Conservation (phyloP, 192 early-diverging fungal genomes). For the Pilaira anomala region DNA sequence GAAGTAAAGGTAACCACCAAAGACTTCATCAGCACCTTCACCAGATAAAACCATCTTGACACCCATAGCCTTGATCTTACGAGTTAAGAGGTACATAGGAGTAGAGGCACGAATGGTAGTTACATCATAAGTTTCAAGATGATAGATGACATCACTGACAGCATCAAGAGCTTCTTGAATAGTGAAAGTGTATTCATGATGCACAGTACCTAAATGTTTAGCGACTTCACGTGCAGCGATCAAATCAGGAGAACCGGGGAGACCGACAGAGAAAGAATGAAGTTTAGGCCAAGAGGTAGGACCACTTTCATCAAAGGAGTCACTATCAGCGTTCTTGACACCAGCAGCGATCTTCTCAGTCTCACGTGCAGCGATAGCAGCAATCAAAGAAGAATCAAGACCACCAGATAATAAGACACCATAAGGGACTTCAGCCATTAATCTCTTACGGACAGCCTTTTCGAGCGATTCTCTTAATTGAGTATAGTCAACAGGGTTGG, state of each 20-base stretch:
- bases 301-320: constrained; percentile 62
- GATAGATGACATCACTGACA: constrained; percentile 91
- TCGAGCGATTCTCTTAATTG: constrained; percentile 78
- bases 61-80: constrained; percentile 97
- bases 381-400: constrained; percentile 93
- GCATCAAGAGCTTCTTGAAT: constrained; percentile 96
- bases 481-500: constrained; percentile 60
- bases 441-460: constrained; percentile 87
- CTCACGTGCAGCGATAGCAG: constrained; percentile 88
- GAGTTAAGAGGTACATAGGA: constrained; percentile 98
- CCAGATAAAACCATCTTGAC: constrained; percentile 99
- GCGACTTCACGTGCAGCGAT: constrained; percentile 87
- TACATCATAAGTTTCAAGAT: constrained; percentile 98
- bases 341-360: constrained; percentile 62
- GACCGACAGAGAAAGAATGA: constrained; percentile 97
- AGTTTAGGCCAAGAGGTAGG: constrained; percentile 79
- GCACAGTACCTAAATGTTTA: constrained; percentile 83
- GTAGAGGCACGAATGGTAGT: constrained; percentile 97
- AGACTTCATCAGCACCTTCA: constrained; percentile 95
- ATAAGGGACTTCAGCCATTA: constrained; percentile 98
- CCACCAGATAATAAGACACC: constrained; percentile 95
- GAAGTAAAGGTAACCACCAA: constrained; percentile 99
- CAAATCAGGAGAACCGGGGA: constrained; percentile 92
- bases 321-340: constrained; percentile 26
- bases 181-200: constrained; percentile 97